Evolutionary conservation across 2,329 filamentous ascomycete species (phyloP), one percentile per base, ranked within the genome.

Genomic region (Fusarium nelsonii): DNA sequence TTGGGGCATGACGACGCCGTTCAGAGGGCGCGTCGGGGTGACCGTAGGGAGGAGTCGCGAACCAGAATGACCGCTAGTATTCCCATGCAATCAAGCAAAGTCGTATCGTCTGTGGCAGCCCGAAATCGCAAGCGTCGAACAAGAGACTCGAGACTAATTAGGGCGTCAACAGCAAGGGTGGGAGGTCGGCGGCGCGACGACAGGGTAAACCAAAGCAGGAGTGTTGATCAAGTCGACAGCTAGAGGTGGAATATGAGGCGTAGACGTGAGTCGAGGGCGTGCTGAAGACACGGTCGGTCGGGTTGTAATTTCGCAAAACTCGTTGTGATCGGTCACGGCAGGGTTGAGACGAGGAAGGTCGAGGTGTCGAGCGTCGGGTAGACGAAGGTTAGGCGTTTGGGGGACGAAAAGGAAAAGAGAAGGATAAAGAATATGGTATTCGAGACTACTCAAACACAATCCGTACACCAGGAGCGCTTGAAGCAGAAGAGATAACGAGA

Each of bases 1-100:
- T 84, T 83, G 79, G 81, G 81, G 84, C 87, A 89, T 89, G 84
- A 86, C 86, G 85, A 81, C 83, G 84, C 82, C 81, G 78, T 79
- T 75, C 71, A 76, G 75, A 78, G 83, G 79, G 82, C 79, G 80
- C 80, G 77, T 77, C 77, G 71, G 65, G 62, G 57, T 53, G 64
- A 72, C 63, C 62, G 65, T 48, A 62, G 15, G 48, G 34, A 60
- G 53, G 54, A 68, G 63, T 71, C 74, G 65, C 70, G 58, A 56
- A 58, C 54, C 37, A 66, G 39, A 68, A 63, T 69, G 45, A 61
- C 55, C 50, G 61, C 55, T 39, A 41, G 55, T 37, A 64, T 60
- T 67, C 69, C 70, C 73, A 76, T 77, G 62, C 74, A 73, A 65
- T 46, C 48, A 37, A 28, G 26, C 28, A 53, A 40, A 46, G 23